Evolutionary conservation across 352 stramenopile species (phyloP).

Genomic region (Phytophthora fragariaefolia): DNA sequence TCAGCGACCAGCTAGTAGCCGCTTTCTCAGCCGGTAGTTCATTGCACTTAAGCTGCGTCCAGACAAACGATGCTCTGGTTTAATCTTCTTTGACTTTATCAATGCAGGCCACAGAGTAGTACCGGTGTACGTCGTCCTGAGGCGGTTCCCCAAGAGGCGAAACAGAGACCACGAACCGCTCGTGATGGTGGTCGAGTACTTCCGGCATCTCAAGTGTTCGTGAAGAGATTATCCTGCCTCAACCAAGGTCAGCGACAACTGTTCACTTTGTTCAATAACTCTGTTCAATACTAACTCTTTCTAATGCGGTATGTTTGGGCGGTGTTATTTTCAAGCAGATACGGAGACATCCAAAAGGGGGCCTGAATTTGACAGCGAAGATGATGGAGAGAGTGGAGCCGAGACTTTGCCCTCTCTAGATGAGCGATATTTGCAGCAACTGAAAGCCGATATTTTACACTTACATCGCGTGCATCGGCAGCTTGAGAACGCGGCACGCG

Average conservation of each 20-base stretch:
- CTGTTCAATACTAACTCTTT: no score
- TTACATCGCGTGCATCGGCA: constrained; percentile 35
- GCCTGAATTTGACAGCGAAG: constrained; percentile 3
- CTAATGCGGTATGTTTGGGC: no score
- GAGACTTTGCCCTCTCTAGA: constrained; percentile 19
- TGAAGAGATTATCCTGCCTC: constrained; percentile 29
- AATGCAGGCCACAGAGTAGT: constrained; percentile 23
- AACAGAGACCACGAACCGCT: constrained; percentile 60
- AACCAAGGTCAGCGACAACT: constrained; percentile 29
- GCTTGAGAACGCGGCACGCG: constrained; percentile 24
- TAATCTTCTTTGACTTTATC: background rate
- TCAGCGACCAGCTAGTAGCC: constrained; percentile 31
- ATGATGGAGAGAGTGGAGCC: background rate
- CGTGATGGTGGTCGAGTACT: constrained; percentile 42
- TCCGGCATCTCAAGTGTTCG: constrained; percentile 10
- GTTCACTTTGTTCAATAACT: no score
- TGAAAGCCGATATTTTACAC: constrained; percentile 64
- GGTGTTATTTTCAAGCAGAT: constrained; percentile 1
- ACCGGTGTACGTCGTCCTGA: constrained; percentile 50
- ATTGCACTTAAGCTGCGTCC: no score
- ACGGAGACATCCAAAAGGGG: background rate
- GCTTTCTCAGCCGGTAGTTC: constrained; percentile 25
- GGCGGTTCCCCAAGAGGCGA: constrained; percentile 14
- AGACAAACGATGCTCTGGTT: no score
- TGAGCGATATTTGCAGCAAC: constrained; percentile 58